These are phyloP conservation scores for Selaginella moellendorffii DNA, from an alignment of 75 land plant genomes.

Conservation along the genomic window DNA sequence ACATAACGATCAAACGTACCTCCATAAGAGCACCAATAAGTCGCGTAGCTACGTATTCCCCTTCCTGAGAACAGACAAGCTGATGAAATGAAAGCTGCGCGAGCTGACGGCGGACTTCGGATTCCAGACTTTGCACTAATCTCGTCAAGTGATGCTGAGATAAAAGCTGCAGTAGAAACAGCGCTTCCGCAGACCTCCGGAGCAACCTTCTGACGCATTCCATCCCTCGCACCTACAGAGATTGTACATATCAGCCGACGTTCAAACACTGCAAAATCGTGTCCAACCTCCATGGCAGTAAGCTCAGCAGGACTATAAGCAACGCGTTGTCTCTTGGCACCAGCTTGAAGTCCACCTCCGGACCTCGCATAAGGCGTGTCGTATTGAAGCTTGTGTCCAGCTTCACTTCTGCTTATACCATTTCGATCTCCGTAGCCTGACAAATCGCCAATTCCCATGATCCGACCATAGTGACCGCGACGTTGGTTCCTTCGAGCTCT, in stretches of 20 bases:
- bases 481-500: slow-evolving; percentile 76
- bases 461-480: slow-evolving; percentile 81
- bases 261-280: background rate
- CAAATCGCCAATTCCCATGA: slow-evolving; percentile 78
- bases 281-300: slow-evolving; percentile 89
- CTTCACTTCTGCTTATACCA: slow-evolving; percentile 11
- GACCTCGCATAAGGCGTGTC: background rate
- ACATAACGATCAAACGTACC: background rate
- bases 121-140: slow-evolving; percentile 61
- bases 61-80: slow-evolving; percentile 92
- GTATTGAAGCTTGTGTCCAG: background rate
- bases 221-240: slow-evolving; percentile 76
- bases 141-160: slow-evolving; percentile 86
- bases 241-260: background rate
- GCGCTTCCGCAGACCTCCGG: slow-evolving; percentile 86
- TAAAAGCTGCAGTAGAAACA: slow-evolving; percentile 72
- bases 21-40: slow-evolving; percentile 79
- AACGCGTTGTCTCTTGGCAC: slow-evolving; percentile 66
- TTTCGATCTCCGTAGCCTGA: slow-evolving; percentile 58
- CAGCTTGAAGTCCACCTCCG: background rate
- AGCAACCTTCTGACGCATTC: slow-evolving; percentile 88
- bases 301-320: slow-evolving; percentile 76
- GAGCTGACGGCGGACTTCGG: slow-evolving; percentile 32
- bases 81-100: slow-evolving; percentile 85
- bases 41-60: slow-evolving; percentile 75